Evolutionary conservation across 805 yeast genomes (phyloP).

Genomic region (Candida piceae): DNA sequence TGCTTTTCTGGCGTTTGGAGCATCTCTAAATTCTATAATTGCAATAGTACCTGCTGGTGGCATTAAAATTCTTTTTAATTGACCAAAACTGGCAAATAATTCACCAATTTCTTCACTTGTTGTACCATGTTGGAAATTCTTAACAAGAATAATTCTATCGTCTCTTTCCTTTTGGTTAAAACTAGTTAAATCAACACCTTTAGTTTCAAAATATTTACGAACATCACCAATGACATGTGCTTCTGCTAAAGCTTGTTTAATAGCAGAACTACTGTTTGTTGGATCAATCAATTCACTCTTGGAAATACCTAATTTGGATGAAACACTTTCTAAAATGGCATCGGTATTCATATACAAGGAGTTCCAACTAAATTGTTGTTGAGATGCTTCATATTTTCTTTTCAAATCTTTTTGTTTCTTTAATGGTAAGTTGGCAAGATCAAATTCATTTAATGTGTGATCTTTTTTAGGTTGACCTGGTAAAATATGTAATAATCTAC

Average conservation of each 20-base stretch:
- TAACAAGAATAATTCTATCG: conserved; percentile 75
- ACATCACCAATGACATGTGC: conserved; percentile 93
- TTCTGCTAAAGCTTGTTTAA: conserved; percentile 95
- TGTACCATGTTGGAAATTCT: conserved; percentile 89
- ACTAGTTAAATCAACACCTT: conserved; percentile 77
- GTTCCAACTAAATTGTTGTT: conserved; percentile 90
- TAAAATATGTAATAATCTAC: conserved; percentile 82
- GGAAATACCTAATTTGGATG: conserved; percentile 72
- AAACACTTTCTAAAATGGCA: conserved; percentile 88
- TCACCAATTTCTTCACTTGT: conserved; percentile 76
- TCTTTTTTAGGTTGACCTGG: conserved; percentile 81
- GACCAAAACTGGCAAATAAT: conserved; percentile 75
- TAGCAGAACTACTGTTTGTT: conserved; percentile 81
- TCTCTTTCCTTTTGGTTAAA: conserved; percentile 69
- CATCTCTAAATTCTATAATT: conserved; percentile 80
- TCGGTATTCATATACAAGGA: conserved; percentile 86
- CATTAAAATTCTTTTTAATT: conserved; percentile 73
- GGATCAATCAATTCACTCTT: conserved; percentile 87
- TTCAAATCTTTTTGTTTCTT: conserved; percentile 86
- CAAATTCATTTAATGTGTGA: conserved; percentile 85
- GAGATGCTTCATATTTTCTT: conserved; percentile 78
- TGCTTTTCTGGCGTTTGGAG: conserved; percentile 83
- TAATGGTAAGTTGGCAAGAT: conserved; percentile 81
- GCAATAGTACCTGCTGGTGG: conserved; percentile 98
- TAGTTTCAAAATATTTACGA: conserved; percentile 75